Evolutionary conservation across 129 eudicot genomes (phyloP).

Genomic region (Smallanthus sonchifolius): DNA sequence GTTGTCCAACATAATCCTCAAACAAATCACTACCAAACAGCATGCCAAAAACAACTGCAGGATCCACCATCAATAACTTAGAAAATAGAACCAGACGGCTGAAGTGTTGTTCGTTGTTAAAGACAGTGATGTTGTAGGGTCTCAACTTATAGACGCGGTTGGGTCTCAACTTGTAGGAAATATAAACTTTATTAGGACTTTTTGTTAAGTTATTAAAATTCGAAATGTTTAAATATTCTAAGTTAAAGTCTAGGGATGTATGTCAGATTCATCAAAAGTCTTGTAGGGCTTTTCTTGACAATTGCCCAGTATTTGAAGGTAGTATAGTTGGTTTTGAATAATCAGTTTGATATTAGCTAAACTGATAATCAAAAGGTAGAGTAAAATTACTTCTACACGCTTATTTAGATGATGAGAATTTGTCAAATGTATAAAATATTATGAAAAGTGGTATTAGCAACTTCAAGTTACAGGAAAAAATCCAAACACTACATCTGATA

Average conservation of each 20-base stretch:
- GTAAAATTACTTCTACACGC: neutral
- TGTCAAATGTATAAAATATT: neutral
- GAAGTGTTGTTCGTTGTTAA: slow-evolving; percentile 75
- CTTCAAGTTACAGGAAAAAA: neutral
- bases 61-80: no score
- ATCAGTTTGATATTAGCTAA: neutral
- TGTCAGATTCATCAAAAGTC: no score
- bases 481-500: neutral
- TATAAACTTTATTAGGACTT: no score
- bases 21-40: no score
- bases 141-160: slow-evolving; percentile 77
- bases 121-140: slow-evolving; percentile 79
- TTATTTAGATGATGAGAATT: neutral
- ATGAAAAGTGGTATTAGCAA: neutral
- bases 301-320: no score
- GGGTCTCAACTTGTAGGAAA: no score
- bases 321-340: neutral
- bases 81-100: slow-evolving; percentile 53
- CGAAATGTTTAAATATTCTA: no score
- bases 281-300: no score
- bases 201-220: no score
- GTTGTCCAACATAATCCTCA: no score
- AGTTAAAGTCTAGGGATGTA: no score
- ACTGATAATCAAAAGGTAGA: neutral
- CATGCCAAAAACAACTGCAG: no score